Conservation (phyloP, 2,329 filamentous ascomycete species). For the Diaporthe humulicola region DNA sequence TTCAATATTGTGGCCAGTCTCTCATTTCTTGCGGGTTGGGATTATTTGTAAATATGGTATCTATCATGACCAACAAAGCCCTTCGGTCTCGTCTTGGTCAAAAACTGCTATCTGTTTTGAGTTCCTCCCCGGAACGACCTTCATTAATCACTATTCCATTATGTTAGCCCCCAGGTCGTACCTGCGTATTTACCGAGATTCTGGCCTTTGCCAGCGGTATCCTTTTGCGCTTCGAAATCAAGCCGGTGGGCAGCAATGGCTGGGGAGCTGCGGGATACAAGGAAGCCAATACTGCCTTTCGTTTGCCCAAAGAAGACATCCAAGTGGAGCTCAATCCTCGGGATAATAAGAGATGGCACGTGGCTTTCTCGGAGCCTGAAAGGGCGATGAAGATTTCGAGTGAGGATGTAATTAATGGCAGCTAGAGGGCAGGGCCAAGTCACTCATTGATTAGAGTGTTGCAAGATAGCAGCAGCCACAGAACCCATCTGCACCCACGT, state of each 20-base stretch:
- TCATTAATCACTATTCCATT: too few species aligned
- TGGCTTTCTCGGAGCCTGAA: not conserved
- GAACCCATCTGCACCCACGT: too few species aligned
- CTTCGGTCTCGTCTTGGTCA: too few species aligned
- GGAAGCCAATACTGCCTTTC: slow-evolving; percentile 30
- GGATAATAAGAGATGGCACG: not conserved
- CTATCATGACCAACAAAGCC: too few species aligned
- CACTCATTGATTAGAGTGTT: not conserved
- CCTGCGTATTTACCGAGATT: too few species aligned
- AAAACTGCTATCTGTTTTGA: too few species aligned
- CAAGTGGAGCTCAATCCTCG: not conserved
- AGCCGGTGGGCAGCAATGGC: slow-evolving; percentile 29
- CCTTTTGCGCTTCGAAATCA: slow-evolving; percentile 43
- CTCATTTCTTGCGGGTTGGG: too few species aligned
- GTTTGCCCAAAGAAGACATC: not conserved
- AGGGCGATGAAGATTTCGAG: not conserved
- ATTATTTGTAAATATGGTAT: too few species aligned
- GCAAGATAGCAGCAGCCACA: not conserved
- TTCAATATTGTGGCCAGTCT: too few species aligned
- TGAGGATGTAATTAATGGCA: not conserved
- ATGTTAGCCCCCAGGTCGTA: too few species aligned
- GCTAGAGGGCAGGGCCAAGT: not conserved
- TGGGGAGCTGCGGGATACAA: slow-evolving; percentile 37
- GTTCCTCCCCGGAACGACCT: too few species aligned
- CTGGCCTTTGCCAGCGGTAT: slow-evolving; percentile 47